Base-by-base conservation (phyloP, 495 filamentous ascomycete genomes). In the Annulohypoxylon nitens region DNA sequence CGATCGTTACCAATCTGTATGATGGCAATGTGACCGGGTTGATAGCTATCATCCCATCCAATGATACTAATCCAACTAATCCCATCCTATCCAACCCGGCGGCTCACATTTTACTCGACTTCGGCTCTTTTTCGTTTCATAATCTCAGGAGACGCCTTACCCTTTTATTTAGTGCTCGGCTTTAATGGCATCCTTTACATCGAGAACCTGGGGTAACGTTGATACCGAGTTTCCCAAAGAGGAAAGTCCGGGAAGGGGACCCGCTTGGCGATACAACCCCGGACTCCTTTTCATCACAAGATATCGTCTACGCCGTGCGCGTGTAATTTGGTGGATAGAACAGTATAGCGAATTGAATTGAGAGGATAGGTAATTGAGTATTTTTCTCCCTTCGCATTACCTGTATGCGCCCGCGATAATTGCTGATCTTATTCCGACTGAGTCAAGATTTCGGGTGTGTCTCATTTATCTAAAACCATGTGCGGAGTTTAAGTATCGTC, bases 151-250 rank as follows among this genome's bases (percentile, higher is more conserved):
- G 50, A 33, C 23, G 43, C 48, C 43, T 12, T 26, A 50, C 51
- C 23, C 36, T 61, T 33, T 55, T 64, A 57, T 25, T 34, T 14
- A 18, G 48, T 58, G 6, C 33, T 50, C 58, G 59, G 69, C 63
- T 67, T 59, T 53, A 64, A 25, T 68, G 43, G 16, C 48, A 4
- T 30, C 60, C 47, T 45, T 47, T 58, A 50, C 59, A 58, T 23
- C 26, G 45, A 50, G 66, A 70, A 70, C 45, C 72, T 67, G 72
- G 72, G 72, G 72, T 75, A 75, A 75, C 72, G 72, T 75, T 70
- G 25, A 75, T 64, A 23, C 25, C 63, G 72, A 75, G 43, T 70
- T 67, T 50, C 72, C 60, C 1, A 16, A 75, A 64, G n/a, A 64
- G 72, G 72, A 59, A 59, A 75, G 72, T 63, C 69, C 72, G 36